Conservation (phyloP, 1,284 basidiomycete genomes). For the Cryptococcus sp. region DNA sequence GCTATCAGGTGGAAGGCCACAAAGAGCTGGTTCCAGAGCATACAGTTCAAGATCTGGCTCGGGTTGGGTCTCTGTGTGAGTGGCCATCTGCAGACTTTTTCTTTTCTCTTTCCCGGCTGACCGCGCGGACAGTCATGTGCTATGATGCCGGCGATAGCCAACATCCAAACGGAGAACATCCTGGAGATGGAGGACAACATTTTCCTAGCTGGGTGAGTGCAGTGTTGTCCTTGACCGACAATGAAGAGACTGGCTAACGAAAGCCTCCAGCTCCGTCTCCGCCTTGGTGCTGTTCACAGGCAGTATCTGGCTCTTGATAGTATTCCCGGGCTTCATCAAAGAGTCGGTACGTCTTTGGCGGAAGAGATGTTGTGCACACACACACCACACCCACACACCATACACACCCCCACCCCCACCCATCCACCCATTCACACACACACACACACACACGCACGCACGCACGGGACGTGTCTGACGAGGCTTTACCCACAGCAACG, state of each 20-base stretch:
- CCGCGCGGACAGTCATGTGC: neutral
- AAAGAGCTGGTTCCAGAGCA: conserved; percentile 28
- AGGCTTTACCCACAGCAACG: conserved; percentile 10
- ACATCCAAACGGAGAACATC: conserved; percentile 22
- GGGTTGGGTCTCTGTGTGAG: conserved; percentile 13
- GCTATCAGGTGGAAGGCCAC: conserved; percentile 23
- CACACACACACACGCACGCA: too few species aligned
- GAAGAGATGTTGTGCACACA: too few species aligned
- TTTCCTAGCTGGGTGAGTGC: conserved; percentile 27
- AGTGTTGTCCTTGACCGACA: conserved; percentile 2
- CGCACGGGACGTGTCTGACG: neutral
- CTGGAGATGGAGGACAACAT: conserved; percentile 30
- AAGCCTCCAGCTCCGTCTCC: conserved; percentile 13
- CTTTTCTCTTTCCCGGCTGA: neutral
- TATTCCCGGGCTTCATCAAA: conserved; percentile 26
- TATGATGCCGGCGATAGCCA: conserved; percentile 16
- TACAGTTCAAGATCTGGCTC: conserved; percentile 35
- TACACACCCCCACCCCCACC: neutral
- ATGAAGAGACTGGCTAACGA: neutral
- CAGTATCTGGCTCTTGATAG: conserved; percentile 23
- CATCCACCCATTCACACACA: too few species aligned
- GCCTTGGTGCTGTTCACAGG: conserved; percentile 18
- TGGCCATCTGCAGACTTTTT: neutral
- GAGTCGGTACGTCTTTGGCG: conserved; percentile 30
- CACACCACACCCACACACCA: too few species aligned